These are phyloP conservation scores for Calonectria henricotiae DNA, from an alignment of 2,329 filamentous ascomycete genomes.

Conservation along the genomic window DNA sequence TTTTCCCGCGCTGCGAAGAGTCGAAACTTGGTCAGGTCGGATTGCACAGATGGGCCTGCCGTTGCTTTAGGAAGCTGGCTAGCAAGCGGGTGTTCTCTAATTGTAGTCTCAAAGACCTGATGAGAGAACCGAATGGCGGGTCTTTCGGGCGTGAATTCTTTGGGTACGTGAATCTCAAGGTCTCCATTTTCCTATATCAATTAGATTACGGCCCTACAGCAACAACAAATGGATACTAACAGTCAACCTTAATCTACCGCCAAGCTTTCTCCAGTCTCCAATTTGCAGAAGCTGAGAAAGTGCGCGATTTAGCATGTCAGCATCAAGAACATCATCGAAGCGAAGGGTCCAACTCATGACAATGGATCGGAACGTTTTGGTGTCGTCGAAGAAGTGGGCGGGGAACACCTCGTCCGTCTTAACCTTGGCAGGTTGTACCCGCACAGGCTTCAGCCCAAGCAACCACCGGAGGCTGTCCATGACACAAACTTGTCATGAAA, in stretches of 20 bases:
- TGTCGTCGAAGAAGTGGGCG: conserved; percentile 56
- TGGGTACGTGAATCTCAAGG: conserved; percentile 57
- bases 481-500: neutral
- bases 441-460: conserved; percentile 13
- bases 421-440: conserved; percentile 8
- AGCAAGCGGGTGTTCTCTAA: conserved; percentile 62
- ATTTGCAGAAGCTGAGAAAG: conserved; percentile 45
- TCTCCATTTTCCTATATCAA: conserved; percentile 36
- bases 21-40: conserved; percentile 40
- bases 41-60: conserved; percentile 43
- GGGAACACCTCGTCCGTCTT: conserved; percentile 53
- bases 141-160: conserved; percentile 51
- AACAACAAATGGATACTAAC: neutral
- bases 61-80: conserved; percentile 56
- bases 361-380: conserved; percentile 46
- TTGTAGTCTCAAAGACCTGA: conserved; percentile 54
- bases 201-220: neutral
- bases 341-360: conserved; percentile 48
- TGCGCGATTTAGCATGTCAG: conserved; percentile 53
- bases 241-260: conserved; percentile 53
- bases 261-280: conserved; percentile 64
- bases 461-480: conserved; percentile 26
- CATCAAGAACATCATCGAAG: conserved; percentile 56
- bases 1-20: conserved; percentile 37
- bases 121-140: conserved; percentile 63